These are phyloP conservation scores for Scopulariopsis brevicaulis DNA, from an alignment of 2,329 filamentous ascomycete genomes.

Conservation along the genomic window DNA sequence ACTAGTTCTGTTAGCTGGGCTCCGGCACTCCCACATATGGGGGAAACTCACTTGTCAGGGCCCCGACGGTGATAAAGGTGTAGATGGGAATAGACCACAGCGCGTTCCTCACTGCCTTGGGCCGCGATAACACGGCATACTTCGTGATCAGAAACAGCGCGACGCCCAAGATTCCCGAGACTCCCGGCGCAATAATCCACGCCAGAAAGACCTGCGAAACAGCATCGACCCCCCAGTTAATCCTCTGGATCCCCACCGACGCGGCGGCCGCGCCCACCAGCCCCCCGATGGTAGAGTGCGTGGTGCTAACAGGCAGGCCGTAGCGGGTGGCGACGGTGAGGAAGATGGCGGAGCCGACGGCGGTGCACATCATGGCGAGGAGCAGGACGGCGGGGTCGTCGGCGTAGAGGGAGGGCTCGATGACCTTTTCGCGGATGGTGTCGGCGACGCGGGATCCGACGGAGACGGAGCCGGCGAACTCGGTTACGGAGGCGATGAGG, in stretches of 20 bases:
- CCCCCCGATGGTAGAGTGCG: conserved; percentile 36
- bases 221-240: conserved; percentile 24
- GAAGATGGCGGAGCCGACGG: conserved; percentile 37
- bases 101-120: conserved; percentile 18
- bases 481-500: conserved; percentile 27
- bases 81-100: conserved; percentile 23
- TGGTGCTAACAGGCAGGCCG: conserved; percentile 42
- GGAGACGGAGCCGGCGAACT: conserved; percentile 29
- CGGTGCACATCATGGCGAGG: conserved; percentile 41
- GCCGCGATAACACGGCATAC: conserved; percentile 15
- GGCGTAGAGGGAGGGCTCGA: conserved; percentile 29
- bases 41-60: conserved; percentile 18
- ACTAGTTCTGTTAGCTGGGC: conserved; percentile 17
- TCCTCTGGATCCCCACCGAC: conserved; percentile 20
- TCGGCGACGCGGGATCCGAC: conserved; percentile 25
- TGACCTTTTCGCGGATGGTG: conserved; percentile 34
- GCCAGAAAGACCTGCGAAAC: conserved; percentile 25
- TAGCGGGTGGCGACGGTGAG: conserved; percentile 38
- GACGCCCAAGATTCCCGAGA: conserved; percentile 19
- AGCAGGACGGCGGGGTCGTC: conserved; percentile 33
- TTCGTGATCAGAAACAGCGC: conserved; percentile 22
- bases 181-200: conserved; percentile 22
- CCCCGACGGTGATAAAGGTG: conserved; percentile 22
- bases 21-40: neutral
- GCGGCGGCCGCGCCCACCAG: conserved; percentile 23